Evolutionary conservation across 352 stramenopile species (phyloP).

Genomic region (Phytophthora palmivora): DNA sequence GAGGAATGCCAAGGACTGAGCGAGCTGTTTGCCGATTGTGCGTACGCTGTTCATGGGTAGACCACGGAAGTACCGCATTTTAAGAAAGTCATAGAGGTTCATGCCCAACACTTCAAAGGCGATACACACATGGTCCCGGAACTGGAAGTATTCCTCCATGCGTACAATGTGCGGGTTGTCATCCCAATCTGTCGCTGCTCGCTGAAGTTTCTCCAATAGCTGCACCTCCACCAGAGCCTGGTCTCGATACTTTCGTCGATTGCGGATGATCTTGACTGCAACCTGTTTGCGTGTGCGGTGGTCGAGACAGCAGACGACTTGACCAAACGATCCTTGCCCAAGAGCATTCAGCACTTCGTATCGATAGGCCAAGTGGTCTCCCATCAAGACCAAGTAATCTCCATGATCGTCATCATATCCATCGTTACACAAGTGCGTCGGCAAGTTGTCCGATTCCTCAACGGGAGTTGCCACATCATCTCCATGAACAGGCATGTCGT

Average conservation of each 20-base stretch:
- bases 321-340: constrained; percentile 98
- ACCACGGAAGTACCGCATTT: constrained; percentile 95
- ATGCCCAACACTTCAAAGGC: constrained; percentile 96
- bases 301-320: constrained; percentile 96
- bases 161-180: constrained; percentile 84
- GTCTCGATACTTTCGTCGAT: constrained; percentile 94
- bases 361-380: constrained; percentile 94
- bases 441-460: constrained; percentile 20
- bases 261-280: constrained; percentile 99
- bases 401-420: constrained; percentile 97
- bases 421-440: constrained; percentile 82
- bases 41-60: constrained; percentile 91
- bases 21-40: constrained; percentile 89
- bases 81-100: constrained; percentile 98
- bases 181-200: constrained; percentile 33
- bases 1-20: constrained; percentile 81
- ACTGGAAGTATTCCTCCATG: constrained; percentile 94
- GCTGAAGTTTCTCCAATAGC: constrained; percentile 76
- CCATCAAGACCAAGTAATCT: constrained; percentile 95
- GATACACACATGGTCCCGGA: constrained; percentile 96
- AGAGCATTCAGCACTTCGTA: constrained; percentile 96
- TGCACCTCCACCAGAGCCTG: constrained; percentile 97
- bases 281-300: constrained; percentile 87
- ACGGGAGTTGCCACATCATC: constrained; percentile 13
- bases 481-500: constrained; percentile 25